Conservation (phyloP, 192 early-diverging fungal genomes). For the Coemansia sp. region DNA sequence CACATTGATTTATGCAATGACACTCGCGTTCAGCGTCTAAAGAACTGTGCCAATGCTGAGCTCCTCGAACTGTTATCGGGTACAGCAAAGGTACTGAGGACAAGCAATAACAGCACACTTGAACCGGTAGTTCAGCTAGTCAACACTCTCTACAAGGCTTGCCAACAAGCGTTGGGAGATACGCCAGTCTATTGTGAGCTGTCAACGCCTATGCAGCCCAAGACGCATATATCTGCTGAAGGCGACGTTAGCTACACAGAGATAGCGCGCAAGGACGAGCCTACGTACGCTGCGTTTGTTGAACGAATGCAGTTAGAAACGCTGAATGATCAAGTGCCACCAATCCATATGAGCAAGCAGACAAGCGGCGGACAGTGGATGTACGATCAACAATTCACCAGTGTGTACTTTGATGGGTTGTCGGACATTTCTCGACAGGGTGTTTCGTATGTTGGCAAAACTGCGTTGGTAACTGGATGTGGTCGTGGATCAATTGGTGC, state of each 20-base stretch:
- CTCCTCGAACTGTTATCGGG: constrained; percentile 80
- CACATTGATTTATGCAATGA: constrained; percentile 58
- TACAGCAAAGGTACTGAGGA: constrained; percentile 62
- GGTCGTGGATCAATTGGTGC: constrained; percentile 90
- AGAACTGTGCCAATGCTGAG: constrained; percentile 76
- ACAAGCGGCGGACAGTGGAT: constrained; percentile 57
- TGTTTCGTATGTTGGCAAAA: constrained; percentile 77
- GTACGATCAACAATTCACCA: constrained; percentile 66
- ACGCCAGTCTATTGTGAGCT: constrained; percentile 84
- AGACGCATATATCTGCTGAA: constrained; percentile 66
- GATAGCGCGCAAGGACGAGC: constrained; percentile 67
- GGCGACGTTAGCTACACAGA: constrained; percentile 81
- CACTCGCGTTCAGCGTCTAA: constrained; percentile 57
- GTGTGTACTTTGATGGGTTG: constrained; percentile 72
- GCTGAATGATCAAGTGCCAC: constrained; percentile 59
- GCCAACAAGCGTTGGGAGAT: constrained; percentile 63
- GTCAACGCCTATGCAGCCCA: constrained; percentile 71
- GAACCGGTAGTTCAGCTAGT: constrained; percentile 54
- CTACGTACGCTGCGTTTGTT: constrained; percentile 82
- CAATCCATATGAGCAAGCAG: constrained; percentile 19
- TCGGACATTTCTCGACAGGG: constrained; percentile 69
- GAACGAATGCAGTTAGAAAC: constrained; percentile 58
- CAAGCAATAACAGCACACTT: constrained; percentile 65
- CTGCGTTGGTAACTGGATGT: constrained; percentile 86
- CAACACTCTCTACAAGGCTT: constrained; percentile 71